Evolutionary conservation across 345 rosid species (phyloP).

Genomic region (Euphorbia tirucalli): DNA sequence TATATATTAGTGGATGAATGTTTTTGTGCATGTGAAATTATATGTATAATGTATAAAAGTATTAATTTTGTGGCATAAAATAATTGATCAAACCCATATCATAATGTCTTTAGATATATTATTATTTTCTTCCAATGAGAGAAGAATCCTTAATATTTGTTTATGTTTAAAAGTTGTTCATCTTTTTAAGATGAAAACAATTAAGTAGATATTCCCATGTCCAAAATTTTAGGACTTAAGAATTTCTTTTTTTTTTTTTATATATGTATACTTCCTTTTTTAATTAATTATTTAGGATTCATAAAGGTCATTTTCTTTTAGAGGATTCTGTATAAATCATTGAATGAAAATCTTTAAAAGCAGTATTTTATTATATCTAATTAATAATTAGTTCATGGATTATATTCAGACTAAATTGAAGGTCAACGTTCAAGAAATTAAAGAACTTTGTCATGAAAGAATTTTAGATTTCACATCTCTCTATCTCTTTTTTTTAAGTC

Average conservation of each 20-base stretch:
- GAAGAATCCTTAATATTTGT: conserved; percentile 25
- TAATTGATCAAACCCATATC: conserved; percentile 39
- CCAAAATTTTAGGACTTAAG: not conserved
- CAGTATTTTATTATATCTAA: no score
- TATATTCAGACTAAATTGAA: not conserved
- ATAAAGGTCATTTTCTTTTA: conserved; percentile 6
- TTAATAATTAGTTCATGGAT: not conserved
- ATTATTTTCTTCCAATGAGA: conserved; percentile 10
- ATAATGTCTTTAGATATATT: conserved; percentile 35
- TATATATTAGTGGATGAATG: not conserved
- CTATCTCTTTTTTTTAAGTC: no score
- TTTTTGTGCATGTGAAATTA: conserved; percentile 10
- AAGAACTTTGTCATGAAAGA: no score
- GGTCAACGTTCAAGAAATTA: not conserved
- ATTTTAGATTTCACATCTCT: no score
- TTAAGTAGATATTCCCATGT: not conserved
- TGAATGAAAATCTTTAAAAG: not conserved
- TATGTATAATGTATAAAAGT: not conserved
- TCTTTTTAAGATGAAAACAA: conserved; percentile 14
- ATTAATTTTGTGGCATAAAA: conserved; percentile 22
- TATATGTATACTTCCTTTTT: not conserved
- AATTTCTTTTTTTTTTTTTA: no score
- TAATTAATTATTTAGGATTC: not conserved
- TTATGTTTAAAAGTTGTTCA: conserved; percentile 14
- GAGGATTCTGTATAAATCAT: conserved; percentile 1